Evolutionary conservation across 371 early-diverging fungal genomes (phyloP).

Genomic region (Parasitella parasitica): DNA sequence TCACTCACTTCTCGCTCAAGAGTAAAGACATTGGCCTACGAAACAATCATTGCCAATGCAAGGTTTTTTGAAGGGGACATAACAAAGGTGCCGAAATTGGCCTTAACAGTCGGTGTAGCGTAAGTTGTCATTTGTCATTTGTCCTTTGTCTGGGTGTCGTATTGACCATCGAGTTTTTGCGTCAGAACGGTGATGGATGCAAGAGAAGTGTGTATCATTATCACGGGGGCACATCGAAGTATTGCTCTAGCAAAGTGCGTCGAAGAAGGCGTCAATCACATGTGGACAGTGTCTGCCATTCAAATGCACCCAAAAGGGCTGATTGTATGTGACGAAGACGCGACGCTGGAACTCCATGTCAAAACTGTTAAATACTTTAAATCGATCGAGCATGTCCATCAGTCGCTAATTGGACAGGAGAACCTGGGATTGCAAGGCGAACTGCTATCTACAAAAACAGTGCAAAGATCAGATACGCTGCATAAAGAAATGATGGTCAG

Average conservation of each 20-base stretch:
- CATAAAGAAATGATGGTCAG: conserved; percentile 24
- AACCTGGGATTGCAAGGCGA: conserved; percentile 77
- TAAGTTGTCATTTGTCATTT: conserved; percentile 32
- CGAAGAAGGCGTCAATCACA: conserved; percentile 86
- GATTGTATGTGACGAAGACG: conserved; percentile 90
- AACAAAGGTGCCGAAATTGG: conserved; percentile 85
- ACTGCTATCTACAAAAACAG: conserved; percentile 18
- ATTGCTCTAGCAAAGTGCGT: conserved; percentile 84
- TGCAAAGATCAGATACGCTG: conserved; percentile 13
- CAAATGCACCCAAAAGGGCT: conserved; percentile 87
- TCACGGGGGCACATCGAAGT: conserved; percentile 79
- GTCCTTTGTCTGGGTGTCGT: background rate
- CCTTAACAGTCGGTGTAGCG: conserved; percentile 88
- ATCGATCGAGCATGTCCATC: conserved; percentile 77
- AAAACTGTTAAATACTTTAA: conserved; percentile 38
- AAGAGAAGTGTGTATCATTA: conserved; percentile 82
- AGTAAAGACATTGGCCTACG: conserved; percentile 89
- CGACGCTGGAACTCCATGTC: conserved; percentile 86
- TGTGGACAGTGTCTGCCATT: conserved; percentile 93
- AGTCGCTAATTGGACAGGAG: conserved; percentile 75
- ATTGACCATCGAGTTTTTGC: background rate
- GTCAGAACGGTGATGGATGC: conserved; percentile 84
- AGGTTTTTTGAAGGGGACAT: conserved; percentile 88
- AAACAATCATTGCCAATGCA: conserved; percentile 88
- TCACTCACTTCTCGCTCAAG: conserved; percentile 82